Conservation (phyloP, 2,329 filamentous ascomycete species). For the Neopestalotiopsis sp. region DNA sequence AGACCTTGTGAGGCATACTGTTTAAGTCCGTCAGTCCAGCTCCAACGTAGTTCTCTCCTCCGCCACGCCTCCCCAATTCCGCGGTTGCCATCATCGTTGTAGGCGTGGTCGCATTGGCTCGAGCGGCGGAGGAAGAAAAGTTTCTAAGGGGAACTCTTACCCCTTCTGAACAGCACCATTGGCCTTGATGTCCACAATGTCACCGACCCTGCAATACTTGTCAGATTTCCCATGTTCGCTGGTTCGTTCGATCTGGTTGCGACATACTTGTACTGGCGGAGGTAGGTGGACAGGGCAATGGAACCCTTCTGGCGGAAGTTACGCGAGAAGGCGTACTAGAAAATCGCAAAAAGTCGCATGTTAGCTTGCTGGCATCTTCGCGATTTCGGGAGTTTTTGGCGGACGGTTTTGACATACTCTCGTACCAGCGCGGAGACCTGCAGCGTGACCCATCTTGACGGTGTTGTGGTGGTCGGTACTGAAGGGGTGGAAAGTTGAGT, state of each 20-base stretch:
- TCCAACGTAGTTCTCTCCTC: background rate
- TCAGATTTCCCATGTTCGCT: constrained; percentile 44
- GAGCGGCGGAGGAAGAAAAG: background rate
- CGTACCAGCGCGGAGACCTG: constrained; percentile 86
- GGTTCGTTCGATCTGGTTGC: constrained; percentile 24
- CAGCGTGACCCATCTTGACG: constrained; percentile 83
- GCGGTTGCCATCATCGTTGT: background rate
- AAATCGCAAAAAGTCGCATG: constrained; percentile 18
- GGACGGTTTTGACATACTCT: constrained; percentile 63
- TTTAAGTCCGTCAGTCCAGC: constrained; percentile 29
- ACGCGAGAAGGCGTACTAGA: constrained; percentile 88
- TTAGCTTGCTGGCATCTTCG: constrained; percentile 16
- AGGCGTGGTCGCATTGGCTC: background rate
- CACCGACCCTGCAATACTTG: constrained; percentile 74
- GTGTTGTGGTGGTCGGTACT: constrained; percentile 48
- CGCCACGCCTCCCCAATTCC: background rate
- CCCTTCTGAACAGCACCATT: constrained; percentile 99
- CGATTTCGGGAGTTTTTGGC: background rate
- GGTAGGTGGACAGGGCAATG: constrained; percentile 93
- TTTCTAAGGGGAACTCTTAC: constrained; percentile 59
- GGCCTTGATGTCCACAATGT: constrained; percentile 98
- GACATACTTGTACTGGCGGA: constrained; percentile 85
- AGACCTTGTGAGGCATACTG: constrained; percentile 99
- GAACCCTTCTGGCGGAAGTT: constrained; percentile 94
- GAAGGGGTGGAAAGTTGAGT: constrained; percentile 26